Evolutionary conservation across 2,329 filamentous ascomycete genomes (phyloP).

Genomic region (Pseudocercospora crystallina): DNA sequence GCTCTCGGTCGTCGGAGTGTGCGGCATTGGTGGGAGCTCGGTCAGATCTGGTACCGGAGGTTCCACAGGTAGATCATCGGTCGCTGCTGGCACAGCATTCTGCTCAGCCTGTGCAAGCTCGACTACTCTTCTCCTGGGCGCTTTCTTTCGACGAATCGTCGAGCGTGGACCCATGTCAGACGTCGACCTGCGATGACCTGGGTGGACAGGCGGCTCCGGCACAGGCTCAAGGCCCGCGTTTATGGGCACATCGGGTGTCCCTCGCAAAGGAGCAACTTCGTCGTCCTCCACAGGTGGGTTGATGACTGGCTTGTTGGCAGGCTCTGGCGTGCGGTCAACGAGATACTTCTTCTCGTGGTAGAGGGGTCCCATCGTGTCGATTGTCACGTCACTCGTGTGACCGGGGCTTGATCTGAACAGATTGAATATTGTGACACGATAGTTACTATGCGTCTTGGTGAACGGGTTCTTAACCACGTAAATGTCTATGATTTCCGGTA

Average conservation of each 20-base stretch:
- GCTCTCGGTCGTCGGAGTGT: slow-evolving; percentile 26
- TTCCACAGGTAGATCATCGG: slow-evolving; percentile 11
- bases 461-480: slow-evolving; percentile 94
- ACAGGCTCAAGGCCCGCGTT: slow-evolving; percentile 16
- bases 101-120: slow-evolving; percentile 53
- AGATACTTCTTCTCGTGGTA: slow-evolving; percentile 83
- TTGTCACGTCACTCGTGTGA: slow-evolving; percentile 84
- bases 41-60: slow-evolving; percentile 26
- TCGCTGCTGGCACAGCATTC: slow-evolving; percentile 25
- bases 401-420: slow-evolving; percentile 87
- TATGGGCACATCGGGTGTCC: slow-evolving; percentile 6
- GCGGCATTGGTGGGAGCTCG: slow-evolving; percentile 30
- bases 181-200: slow-evolving; percentile 28
- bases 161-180: slow-evolving; percentile 32
- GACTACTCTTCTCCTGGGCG: slow-evolving; percentile 57
- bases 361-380: slow-evolving; percentile 80
- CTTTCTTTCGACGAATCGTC: slow-evolving; percentile 57
- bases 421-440: slow-evolving; percentile 91
- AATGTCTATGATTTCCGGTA: slow-evolving; percentile 87
- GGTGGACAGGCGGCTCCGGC: slow-evolving; percentile 9
- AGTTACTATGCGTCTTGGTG: slow-evolving; percentile 78
- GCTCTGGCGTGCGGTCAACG: slow-evolving; percentile 75
- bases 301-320: slow-evolving; percentile 73
- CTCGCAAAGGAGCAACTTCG: slow-evolving; percentile 18
- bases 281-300: slow-evolving; percentile 65